Evolutionary conservation across 2,329 filamentous ascomycete species (phyloP).

Genomic region (Reticulascus tulasneorum): DNA sequence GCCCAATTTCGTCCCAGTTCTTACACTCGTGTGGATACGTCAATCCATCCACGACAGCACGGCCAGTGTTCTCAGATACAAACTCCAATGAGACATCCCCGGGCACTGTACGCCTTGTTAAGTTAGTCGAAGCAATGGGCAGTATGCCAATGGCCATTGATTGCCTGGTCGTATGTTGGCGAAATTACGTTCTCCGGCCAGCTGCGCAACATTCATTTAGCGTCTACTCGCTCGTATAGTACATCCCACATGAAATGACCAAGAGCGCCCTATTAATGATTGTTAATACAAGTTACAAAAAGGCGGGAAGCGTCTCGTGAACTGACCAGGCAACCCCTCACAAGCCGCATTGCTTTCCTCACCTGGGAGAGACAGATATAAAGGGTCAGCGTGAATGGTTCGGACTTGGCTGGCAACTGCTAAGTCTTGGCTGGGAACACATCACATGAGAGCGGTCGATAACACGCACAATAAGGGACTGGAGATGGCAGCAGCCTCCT

Average conservation of each 20-base stretch:
- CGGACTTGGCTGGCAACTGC: not conserved
- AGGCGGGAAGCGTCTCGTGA: not conserved
- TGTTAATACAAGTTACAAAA: not conserved
- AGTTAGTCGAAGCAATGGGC: conserved; percentile 1
- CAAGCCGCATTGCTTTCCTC: not conserved
- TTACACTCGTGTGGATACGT: not conserved
- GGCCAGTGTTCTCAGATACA: not conserved
- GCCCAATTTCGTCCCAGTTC: conserved; percentile 1
- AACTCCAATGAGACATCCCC: not conserved
- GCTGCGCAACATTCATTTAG: not conserved
- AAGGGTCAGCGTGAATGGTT: not conserved
- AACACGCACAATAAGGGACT: conserved; percentile 1
- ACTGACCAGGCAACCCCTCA: not conserved
- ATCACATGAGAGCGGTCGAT: not conserved
- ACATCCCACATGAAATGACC: not conserved
- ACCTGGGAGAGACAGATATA: not conserved
- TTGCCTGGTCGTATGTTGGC: conserved; percentile 1
- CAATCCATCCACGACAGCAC: conserved; percentile 1
- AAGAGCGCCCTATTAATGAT: not conserved
- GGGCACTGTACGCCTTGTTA: not conserved
- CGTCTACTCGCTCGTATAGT: not conserved
- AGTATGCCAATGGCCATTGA: conserved; percentile 1
- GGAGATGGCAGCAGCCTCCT: conserved; percentile 1
- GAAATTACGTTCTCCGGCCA: conserved; percentile 1
- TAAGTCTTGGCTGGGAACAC: too few species aligned